Evolutionary conservation across 139 green algal species (phyloP).

Genomic region (Chlorokybus atmophyticus): DNA sequence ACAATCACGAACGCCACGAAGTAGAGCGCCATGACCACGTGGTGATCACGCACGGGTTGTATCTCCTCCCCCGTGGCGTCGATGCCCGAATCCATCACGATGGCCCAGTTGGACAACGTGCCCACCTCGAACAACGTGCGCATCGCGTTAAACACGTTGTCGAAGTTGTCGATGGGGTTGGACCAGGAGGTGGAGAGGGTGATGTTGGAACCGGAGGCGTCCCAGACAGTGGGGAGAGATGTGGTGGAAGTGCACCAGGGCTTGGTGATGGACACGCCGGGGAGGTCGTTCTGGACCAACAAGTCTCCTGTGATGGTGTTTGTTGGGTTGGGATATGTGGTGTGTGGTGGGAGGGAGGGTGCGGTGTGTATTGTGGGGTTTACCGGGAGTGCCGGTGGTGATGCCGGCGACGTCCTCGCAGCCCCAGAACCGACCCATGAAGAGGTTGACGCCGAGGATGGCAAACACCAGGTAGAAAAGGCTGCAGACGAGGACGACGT

Average conservation of each 20-base stretch:
- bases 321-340: too few species aligned
- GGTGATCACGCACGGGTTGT: conserved; percentile 38
- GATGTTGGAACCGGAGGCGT: too few species aligned
- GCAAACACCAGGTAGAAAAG: conserved; percentile 61
- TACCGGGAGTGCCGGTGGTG: background rate
- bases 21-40: conserved; percentile 10
- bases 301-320: too few species aligned
- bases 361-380: too few species aligned
- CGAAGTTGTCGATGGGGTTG: conserved; percentile 19
- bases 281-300: too few species aligned
- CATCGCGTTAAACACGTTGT: conserved; percentile 19
- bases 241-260: too few species aligned
- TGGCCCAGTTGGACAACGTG: conserved; percentile 21
- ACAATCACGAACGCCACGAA: conserved; percentile 44
- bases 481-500: conserved; percentile 47
- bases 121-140: conserved; percentile 26
- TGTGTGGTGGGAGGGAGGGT: too few species aligned
- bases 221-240: too few species aligned
- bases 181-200: conserved; percentile 11
- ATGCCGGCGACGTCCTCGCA: conserved; percentile 19
- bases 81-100: conserved; percentile 22
- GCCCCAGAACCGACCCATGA: conserved; percentile 33
- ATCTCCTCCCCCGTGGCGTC: conserved; percentile 35
- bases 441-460: conserved; percentile 47
- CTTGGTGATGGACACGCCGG: too few species aligned